These are phyloP conservation scores for Globisporangium perplexum DNA, from an alignment of 352 stramenopile genomes.

Conservation along the genomic window DNA sequence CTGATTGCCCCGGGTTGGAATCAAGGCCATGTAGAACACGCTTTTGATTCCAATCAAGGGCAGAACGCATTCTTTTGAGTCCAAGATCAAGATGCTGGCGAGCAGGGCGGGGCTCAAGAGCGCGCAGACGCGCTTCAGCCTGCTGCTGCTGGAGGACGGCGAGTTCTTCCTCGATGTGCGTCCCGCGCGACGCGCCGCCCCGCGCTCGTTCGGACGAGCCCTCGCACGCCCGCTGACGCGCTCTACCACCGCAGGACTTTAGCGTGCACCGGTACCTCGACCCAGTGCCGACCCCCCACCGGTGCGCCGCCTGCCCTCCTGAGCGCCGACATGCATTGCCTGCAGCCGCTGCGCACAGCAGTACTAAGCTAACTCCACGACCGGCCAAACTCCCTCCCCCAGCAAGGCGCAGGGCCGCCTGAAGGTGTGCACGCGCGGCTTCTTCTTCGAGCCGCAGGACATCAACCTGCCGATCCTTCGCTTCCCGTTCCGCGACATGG, in stretches of 20 bases:
- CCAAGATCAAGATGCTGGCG: constrained; percentile 9
- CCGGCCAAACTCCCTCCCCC: neutral
- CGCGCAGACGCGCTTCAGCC: constrained; percentile 71
- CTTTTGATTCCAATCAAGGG: too few species aligned
- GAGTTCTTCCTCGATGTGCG: constrained; percentile 91
- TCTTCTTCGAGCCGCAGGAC: constrained; percentile 92
- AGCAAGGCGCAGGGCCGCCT: constrained; percentile 74
- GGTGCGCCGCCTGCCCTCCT: constrained; percentile 21
- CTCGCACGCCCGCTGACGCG: neutral
- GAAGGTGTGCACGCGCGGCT: constrained; percentile 86
- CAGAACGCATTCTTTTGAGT: too few species aligned
- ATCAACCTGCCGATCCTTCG: constrained; percentile 70
- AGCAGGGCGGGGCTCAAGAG: constrained; percentile 19
- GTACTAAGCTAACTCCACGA: too few species aligned
- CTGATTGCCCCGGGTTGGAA: too few species aligned
- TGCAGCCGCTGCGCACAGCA: neutral
- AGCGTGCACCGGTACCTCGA: constrained; percentile 78
- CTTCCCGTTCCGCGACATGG: constrained; percentile 87
- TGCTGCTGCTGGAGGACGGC: constrained; percentile 89
- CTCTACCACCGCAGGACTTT: constrained; percentile 48
- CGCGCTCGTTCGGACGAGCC: neutral
- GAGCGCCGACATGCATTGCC: neutral
- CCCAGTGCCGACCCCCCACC: constrained; percentile 35
- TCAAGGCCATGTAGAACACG: too few species aligned
- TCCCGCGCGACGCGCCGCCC: neutral